Evolutionary conservation across 2,329 filamentous ascomycete genomes (phyloP).

Genomic region (Pestalotiopsis sp.): DNA sequence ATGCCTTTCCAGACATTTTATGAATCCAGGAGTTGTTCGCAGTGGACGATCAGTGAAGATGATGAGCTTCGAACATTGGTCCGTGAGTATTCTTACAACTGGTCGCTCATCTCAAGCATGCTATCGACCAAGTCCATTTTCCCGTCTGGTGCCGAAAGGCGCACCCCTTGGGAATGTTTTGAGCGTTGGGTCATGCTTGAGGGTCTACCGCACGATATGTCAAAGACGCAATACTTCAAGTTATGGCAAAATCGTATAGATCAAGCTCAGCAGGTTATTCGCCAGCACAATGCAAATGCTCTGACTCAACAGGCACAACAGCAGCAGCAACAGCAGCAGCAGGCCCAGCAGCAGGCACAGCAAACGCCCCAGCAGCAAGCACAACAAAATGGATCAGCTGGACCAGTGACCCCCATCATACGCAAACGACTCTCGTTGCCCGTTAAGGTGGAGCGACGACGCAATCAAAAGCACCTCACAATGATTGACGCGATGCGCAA

Average conservation of each 20-base stretch:
- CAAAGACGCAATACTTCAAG: constrained; percentile 94
- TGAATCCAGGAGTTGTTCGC: constrained; percentile 81
- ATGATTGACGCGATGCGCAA: constrained; percentile 96
- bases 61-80: constrained; percentile 85
- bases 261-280: constrained; percentile 57
- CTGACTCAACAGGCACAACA: constrained; percentile 35
- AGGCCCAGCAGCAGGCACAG: constrained; percentile 32
- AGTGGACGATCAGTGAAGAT: constrained; percentile 90
- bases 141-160: constrained; percentile 82
- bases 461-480: constrained; percentile 83
- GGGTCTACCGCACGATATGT: constrained; percentile 88
- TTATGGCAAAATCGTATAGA: constrained; percentile 65
- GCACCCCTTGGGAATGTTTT: constrained; percentile 98
- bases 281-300: constrained; percentile 55
- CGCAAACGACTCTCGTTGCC: constrained; percentile 77
- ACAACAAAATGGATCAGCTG: constrained; percentile 30
- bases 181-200: constrained; percentile 94
- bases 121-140: constrained; percentile 75
- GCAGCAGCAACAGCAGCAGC: constrained; percentile 27
- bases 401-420: constrained; percentile 51
- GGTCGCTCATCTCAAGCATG: constrained; percentile 89
- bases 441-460: constrained; percentile 81
- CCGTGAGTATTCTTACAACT: constrained; percentile 94
- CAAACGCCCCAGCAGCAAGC: constrained; percentile 54
- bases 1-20: constrained; percentile 94